Evolutionary conservation across 2,329 filamentous ascomycete genomes (phyloP).

Genomic region (Elsinoe fawcettii): DNA sequence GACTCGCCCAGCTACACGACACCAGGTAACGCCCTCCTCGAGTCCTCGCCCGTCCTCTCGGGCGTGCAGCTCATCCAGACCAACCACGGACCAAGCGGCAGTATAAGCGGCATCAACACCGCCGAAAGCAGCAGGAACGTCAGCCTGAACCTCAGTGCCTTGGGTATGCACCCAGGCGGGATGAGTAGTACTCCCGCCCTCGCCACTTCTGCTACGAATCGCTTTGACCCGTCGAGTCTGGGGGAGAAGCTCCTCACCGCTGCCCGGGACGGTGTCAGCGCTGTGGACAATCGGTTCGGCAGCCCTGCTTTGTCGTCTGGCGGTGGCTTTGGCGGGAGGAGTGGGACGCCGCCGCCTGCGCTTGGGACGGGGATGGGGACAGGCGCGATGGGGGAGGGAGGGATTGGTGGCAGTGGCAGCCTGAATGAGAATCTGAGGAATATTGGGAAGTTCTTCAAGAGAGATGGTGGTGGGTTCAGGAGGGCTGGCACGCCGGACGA

Average conservation of each 20-base stretch:
- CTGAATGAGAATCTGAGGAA: constrained; percentile 92
- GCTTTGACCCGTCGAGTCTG: constrained; percentile 72
- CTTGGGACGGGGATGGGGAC: constrained; percentile 24
- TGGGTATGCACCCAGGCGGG: constrained; percentile 40
- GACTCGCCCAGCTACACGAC: constrained; percentile 49
- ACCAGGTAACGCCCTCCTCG: constrained; percentile 53
- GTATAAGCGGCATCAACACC: constrained; percentile 13
- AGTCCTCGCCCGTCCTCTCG: constrained; percentile 59
- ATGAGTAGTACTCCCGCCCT: constrained; percentile 22
- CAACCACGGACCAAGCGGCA: constrained; percentile 30
- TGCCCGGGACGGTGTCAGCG: constrained; percentile 64
- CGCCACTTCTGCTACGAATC: constrained; percentile 31
- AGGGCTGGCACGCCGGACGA: constrained; percentile 51
- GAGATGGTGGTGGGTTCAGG: constrained; percentile 73
- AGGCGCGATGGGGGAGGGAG: constrained; percentile 16
- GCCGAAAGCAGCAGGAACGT: constrained; percentile 18
- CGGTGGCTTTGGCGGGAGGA: constrained; percentile 21
- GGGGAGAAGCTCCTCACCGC: constrained; percentile 85
- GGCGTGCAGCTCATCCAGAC: constrained; percentile 47
- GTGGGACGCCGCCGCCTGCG: constrained; percentile 15
- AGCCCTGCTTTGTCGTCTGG: constrained; percentile 36
- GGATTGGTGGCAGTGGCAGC: constrained; percentile 48
- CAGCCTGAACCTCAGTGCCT: constrained; percentile 1
- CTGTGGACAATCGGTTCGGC: constrained; percentile 55
- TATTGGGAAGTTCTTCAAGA: constrained; percentile 90